These are phyloP conservation scores for Coffea eugenioides DNA, from an alignment of 257 asterid genomes.

Conservation along the genomic window DNA sequence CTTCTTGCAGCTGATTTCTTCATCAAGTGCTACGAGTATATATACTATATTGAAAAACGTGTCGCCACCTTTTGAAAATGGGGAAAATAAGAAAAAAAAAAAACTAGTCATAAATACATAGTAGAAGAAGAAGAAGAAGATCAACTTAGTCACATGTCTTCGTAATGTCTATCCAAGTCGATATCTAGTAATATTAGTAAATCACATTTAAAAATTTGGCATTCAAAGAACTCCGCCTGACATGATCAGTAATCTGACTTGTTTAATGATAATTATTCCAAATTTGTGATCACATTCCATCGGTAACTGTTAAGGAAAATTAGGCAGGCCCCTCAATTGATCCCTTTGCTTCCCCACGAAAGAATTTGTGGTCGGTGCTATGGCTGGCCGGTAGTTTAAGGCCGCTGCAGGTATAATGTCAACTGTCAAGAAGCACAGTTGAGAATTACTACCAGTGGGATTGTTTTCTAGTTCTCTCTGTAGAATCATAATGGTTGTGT, in stretches of 20 bases:
- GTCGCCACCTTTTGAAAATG: background rate
- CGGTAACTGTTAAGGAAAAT: background rate
- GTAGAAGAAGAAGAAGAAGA: background rate
- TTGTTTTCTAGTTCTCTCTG: background rate
- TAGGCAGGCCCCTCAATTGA: background rate
- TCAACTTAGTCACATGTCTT: background rate
- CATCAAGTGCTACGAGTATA: background rate
- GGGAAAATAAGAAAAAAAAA: background rate
- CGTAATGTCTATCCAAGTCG: background rate
- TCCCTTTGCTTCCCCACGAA: background rate
- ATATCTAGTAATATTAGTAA: background rate
- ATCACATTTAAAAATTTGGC: background rate
- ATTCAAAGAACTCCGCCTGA: too few relatives aligned
- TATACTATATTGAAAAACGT: background rate
- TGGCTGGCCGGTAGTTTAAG: background rate
- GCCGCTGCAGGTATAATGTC: background rate
- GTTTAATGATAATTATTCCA: too few relatives aligned
- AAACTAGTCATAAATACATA: background rate
- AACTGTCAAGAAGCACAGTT: background rate
- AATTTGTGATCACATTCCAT: too few relatives aligned
- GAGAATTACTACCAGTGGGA: background rate
- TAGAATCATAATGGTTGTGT: background rate
- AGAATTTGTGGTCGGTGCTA: background rate
- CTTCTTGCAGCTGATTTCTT: background rate
- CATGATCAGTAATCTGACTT: background rate